Percentiles rank a stretch among this genome's conserved stretches.
phyloP scores from a whole-genome alignment of 768 basidiomycete genomes.

The Boletus bicolor region DNA sequence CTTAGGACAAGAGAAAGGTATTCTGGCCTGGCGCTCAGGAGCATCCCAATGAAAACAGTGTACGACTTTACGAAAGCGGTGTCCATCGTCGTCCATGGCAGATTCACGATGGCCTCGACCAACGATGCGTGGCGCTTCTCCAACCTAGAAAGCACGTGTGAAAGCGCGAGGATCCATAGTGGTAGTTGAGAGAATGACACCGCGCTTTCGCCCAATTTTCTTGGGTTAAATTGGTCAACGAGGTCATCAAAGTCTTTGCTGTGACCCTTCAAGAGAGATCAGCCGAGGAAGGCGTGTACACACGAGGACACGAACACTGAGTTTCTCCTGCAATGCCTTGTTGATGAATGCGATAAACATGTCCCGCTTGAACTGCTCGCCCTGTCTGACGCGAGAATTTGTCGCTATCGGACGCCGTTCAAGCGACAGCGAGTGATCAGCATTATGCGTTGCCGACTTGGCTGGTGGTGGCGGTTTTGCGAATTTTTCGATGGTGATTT shows the following conservation, averaged over 20 bases:
- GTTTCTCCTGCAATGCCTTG: constrained; percentile 74
- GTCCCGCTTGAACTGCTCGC: constrained; percentile 72
- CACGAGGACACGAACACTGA: constrained; percentile 47
- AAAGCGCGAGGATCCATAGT: constrained; percentile 80
- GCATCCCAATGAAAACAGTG: constrained; percentile 84
- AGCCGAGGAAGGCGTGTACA: constrained; percentile 11
- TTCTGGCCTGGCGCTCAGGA: constrained; percentile 88
- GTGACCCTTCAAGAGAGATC: constrained; percentile 50
- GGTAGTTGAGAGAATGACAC: constrained; percentile 55
- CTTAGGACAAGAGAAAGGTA: constrained; percentile 82
- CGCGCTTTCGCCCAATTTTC: constrained; percentile 33
- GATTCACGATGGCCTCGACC: constrained; percentile 78
- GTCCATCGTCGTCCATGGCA: constrained; percentile 95
- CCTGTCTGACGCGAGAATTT: constrained; percentile 74
- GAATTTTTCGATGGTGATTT: constrained; percentile 43
- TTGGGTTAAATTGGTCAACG: constrained; percentile 76
- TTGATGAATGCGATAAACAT: constrained; percentile 84
- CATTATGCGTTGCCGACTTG: constrained; percentile 17
- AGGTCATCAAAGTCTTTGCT: constrained; percentile 83
- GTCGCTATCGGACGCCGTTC: constrained; percentile 64
- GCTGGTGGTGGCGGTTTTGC: constrained; percentile 37
- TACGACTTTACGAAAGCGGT: constrained; percentile 82
- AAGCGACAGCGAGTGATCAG: constrained; percentile 15
- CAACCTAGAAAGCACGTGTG: constrained; percentile 88
- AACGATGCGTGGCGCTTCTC: constrained; percentile 77